Base-by-base conservation (phyloP, 176 grass and related monocot species). In the Oryza meyeriana region DNA sequence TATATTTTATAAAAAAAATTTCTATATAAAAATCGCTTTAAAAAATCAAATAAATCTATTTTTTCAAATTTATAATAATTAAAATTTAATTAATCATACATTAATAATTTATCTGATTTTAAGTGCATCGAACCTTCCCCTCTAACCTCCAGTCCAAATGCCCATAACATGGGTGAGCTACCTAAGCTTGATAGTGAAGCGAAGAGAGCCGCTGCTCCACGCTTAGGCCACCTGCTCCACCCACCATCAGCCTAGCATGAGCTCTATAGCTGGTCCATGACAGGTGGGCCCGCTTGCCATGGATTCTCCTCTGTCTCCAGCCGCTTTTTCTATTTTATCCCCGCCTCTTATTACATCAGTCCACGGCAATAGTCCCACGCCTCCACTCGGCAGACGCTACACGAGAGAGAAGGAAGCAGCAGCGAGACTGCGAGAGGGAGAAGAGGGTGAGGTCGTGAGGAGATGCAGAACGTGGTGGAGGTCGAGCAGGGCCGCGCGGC, bases 381-480 rank as follows among this genome's bases (percentile, higher is more conserved):
- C 20, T 20, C 20, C 2, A n/a, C 41, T 0, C 52, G 5, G 17
- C 17, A 52, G 6, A 24, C 47, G 47, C 47, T 5, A 50, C 47
- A 50, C 4, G 22, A 28, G 38, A 24, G 16, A 17, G 67, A 16
- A 24, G 33, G 66, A 40, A 61, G 50, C 3, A 17, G 8, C 17
- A 6, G 5, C 0, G 18, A 20, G 47, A 16, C 20, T n/a, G 44
- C 8, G 10, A 7, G 33, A 18, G 6, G 31, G 20, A 48, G 39
- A 18, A 1, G 10, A 33, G 44, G 42, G 28, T 30, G 20, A n/a
- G n/a, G n/a, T n/a, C n/a, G 8, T 1, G n/a, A 59, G 8, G 55
- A 82, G 89, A 95, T 95, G 96, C 71, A 90, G 83, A 84, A 90
- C 85, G 86, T 99, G 82, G 76, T 94, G 79, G 87, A 94, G 89